Conservation (phyloP, 2,329 filamentous ascomycete species). For the Acrodontium crateriforme region DNA sequence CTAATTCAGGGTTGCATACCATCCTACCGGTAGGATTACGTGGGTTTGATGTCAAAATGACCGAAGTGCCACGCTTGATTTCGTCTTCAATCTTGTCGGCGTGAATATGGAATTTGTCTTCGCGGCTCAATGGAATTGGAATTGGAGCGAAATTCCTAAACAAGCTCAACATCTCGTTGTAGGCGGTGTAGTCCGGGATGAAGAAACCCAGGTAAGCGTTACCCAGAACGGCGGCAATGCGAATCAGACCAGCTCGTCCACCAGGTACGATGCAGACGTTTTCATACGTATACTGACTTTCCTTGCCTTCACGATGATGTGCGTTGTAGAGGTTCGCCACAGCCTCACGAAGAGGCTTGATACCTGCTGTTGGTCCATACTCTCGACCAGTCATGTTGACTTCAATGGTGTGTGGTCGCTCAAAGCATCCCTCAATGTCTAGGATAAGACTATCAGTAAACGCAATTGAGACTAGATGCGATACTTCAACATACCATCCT, state of each 20-base stretch:
- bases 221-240: conserved; percentile 85
- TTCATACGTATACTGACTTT: conserved; percentile 88
- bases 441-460: background rate
- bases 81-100: conserved; percentile 77
- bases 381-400: conserved; percentile 68
- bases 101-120: conserved; percentile 86
- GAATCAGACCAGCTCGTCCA: conserved; percentile 80
- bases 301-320: conserved; percentile 76
- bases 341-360: conserved; percentile 76
- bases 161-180: conserved; percentile 91
- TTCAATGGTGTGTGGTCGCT: conserved; percentile 64
- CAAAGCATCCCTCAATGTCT: conserved; percentile 79
- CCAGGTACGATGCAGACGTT: conserved; percentile 95
- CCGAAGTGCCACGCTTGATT: conserved; percentile 34
- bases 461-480: background rate
- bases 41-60: conserved; percentile 89
- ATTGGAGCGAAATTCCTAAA: conserved; percentile 91
- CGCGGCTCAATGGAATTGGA: conserved; percentile 68
- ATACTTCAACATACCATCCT: conserved; percentile 55
- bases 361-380: conserved; percentile 85
- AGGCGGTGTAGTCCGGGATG: conserved; percentile 66
- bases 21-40: conserved; percentile 88
- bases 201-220: conserved; percentile 80
- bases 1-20: conserved; percentile 69
- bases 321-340: conserved; percentile 88